These are phyloP conservation scores for Leccinum uliginosum DNA, from an alignment of 768 basidiomycete genomes.

Conservation along the genomic window DNA sequence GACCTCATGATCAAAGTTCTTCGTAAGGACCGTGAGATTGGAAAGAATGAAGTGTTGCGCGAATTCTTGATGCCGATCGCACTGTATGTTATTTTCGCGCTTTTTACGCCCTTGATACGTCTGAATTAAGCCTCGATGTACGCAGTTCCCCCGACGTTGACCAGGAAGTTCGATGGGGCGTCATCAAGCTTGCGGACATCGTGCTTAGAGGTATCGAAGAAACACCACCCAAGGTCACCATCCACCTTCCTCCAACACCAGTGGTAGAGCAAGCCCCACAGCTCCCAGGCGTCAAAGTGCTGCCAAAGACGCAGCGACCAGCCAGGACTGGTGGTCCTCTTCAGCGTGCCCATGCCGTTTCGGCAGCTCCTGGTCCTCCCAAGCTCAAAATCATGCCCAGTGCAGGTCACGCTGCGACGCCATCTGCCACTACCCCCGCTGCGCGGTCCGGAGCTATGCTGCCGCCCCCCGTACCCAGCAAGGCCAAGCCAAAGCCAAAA, in stretches of 20 bases:
- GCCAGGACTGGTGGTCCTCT: constrained; percentile 34
- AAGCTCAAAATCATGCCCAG: constrained; percentile 50
- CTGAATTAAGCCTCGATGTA: background rate
- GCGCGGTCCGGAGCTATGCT: constrained; percentile 19
- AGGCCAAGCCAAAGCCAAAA: constrained; percentile 26
- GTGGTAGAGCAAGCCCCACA: constrained; percentile 57
- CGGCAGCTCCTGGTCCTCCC: constrained; percentile 34
- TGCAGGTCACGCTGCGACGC: constrained; percentile 8
- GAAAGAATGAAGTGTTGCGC: constrained; percentile 73
- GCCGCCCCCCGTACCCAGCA: constrained; percentile 29
- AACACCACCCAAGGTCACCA: constrained; percentile 78
- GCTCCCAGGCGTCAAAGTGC: constrained; percentile 49
- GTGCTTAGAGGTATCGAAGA: constrained; percentile 82
- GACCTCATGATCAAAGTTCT: constrained; percentile 84
- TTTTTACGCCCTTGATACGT: background rate
- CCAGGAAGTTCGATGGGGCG: constrained; percentile 85
- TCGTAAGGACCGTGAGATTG: constrained; percentile 81
- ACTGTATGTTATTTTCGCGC: constrained; percentile 48
- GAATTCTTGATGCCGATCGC: constrained; percentile 80
- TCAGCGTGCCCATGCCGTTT: constrained; percentile 26
- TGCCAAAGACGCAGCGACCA: constrained; percentile 35
- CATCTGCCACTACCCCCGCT: constrained; percentile 16
- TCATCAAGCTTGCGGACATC: constrained; percentile 88
- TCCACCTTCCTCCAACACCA: constrained; percentile 77
- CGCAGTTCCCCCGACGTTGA: constrained; percentile 72